Evolutionary conservation across 305 asterid species (phyloP), one percentile per base, ranked within the genome.

Genomic region (Fraxinus platypoda): DNA sequence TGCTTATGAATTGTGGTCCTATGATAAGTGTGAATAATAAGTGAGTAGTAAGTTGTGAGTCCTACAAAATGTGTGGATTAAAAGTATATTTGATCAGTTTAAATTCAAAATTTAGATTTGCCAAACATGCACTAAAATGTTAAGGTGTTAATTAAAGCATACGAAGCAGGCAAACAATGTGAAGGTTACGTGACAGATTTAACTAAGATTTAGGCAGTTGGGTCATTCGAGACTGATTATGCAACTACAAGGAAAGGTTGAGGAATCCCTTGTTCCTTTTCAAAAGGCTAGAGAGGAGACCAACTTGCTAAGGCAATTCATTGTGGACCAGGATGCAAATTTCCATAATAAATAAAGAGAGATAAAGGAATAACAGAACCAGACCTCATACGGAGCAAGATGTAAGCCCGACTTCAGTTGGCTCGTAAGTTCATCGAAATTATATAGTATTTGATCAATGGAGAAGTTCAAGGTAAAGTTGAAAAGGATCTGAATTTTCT

Each of bases 391-490:
- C 13, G 95, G 90, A 81, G 93, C 76, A 83, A 95, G 91, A 82
- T 57, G 94, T 82, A 95, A 85, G 81, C 99, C 98, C 26, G 86
- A 85, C 34, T 88, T 87, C 80, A 95, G 91, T 90, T 95, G 97
- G 83, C 89, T 87, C 25, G 85, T 81, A 76, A 95, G 90, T 82
- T 90, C 91, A n/a, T 88, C 91, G 43, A 95, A 95, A 86, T 94
- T 89, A 79, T 81, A 78, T 34, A 91, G 82, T 80, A 93, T 86
- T 85, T 89, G 86, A 85, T 95, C 95, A 38, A 95, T 88, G 74
- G 98, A 94, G 90, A 86, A 93, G 91, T 93, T 93, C 91, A 95
- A 89, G 81, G 99, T 95, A 85, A 95, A 95, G 92, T 94, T 91
- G 96, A 95, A 95, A 70, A 83, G 85, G 83, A 95, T 89, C 88